Base-by-base conservation (phyloP, 2,329 filamentous ascomycete species). In the Thelonectria discophora region DNA sequence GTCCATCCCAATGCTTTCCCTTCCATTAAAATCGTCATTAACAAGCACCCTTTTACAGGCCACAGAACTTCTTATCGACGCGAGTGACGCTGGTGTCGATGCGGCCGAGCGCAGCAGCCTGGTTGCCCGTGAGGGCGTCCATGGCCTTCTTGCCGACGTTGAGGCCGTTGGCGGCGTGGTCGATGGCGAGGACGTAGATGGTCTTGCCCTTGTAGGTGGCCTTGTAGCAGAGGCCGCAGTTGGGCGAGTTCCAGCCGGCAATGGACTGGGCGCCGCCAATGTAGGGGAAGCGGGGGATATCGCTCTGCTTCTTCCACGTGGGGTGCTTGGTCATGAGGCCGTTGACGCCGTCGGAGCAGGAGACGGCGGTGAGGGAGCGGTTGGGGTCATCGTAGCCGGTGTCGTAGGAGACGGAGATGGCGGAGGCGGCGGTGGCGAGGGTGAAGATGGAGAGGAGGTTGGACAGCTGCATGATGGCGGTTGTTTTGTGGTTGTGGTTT, bases 301-400 rank as follows among this genome's bases (percentile, higher is more conserved):
- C 71, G 55, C 81, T 80, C 75, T 87, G 84, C 1, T 77, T 86
- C 54, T 77, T 72, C 85, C 85, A 90, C 69, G 81, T 81, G 78
- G 86, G 86, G 70, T 81, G 83, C 56, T 63, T 63, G 69, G 84
- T 87, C 65, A 86, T 85, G 64, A 92, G 82, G 60, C 90, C 90
- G 76, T 91, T 89, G 63, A 64, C 48, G 56, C 90, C 90, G 72
- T 92, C 86, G 32, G 86, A 90, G 84, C 90, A 93, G 63, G 88
- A 75, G 46, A 93, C 82, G 5, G 72, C 75, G 34, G 77, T 81
- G 56, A 94, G 75, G 46, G 84, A 80, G 60, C 87, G 84, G 62
- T 67, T 67, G 47, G 74, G 74, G 65, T 89, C 79, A 73, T 94
- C 91, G 79, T 92, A 95, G 73, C 84, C 87, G 18, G 79, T 78